A percentile compares a stretch with the other conserved stretches of the same genome.
These are phyloP conservation scores for Datisca glomerata DNA, from an alignment of 306 rosid genomes.

Conservation along the genomic window DNA sequence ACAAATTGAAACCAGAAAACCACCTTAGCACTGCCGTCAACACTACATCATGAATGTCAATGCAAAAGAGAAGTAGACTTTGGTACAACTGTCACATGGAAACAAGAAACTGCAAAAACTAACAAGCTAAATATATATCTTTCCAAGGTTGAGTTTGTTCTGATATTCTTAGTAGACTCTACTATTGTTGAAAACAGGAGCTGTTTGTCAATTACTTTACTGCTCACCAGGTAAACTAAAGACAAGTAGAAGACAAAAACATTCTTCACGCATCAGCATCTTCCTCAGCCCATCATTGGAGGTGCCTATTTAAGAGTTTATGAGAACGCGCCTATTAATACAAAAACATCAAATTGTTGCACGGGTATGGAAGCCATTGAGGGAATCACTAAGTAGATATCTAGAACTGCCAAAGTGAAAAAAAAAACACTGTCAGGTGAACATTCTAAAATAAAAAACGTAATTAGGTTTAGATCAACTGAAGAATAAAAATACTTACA, in stretches of 20 bases:
- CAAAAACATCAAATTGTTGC: neutral
- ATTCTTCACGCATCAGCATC: neutral
- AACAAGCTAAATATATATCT: too few species aligned
- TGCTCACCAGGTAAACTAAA: too few species aligned
- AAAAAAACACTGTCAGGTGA: neutral
- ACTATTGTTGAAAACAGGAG: constrained; percentile 3
- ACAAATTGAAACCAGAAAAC: neutral
- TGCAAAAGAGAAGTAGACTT: constrained; percentile 5
- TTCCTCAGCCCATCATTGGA: neutral
- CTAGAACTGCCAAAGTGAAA: constrained; percentile 10
- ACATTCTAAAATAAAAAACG: neutral
- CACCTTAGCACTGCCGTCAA: constrained; percentile 11
- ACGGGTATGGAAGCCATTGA: constrained; percentile 11
- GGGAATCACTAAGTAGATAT: constrained; percentile 4
- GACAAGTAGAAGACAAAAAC: too few species aligned
- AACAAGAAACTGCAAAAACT: neutral
- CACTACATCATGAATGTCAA: constrained; percentile 8
- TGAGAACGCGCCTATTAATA: constrained; percentile 3
- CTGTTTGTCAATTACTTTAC: constrained; percentile 2
- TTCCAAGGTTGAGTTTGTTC: constrained; percentile 5
- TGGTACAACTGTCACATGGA: neutral
- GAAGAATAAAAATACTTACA: neutral
- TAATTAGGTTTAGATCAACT: neutral
- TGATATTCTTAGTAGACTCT: constrained; percentile 10
- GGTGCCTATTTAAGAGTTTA: constrained; percentile 8